Evolutionary conservation across 139 green algal species (phyloP).

Genomic region (Chlorella ohadii): DNA sequence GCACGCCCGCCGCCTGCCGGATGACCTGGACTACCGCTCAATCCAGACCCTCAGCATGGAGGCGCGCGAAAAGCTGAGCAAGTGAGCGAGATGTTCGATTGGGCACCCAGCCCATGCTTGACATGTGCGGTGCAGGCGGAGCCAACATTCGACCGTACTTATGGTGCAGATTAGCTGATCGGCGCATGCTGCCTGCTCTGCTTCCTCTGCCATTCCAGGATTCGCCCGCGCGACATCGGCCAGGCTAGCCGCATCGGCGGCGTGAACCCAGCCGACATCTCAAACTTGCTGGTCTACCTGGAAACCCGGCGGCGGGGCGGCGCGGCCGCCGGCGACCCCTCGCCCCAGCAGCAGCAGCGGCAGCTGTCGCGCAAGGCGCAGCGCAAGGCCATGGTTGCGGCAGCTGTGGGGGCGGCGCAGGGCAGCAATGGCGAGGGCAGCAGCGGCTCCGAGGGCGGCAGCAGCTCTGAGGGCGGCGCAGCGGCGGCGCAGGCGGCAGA

Average conservation of each 20-base stretch:
- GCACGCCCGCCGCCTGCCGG: constrained; percentile 64
- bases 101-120: no score
- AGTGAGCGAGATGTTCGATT: constrained; percentile 23
- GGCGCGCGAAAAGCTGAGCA: constrained; percentile 90
- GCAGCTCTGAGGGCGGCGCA: no score
- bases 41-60: constrained; percentile 88
- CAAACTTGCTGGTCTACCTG: constrained; percentile 89
- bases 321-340: neutral
- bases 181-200: no score
- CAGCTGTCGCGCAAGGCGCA: constrained; percentile 32
- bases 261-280: constrained; percentile 96
- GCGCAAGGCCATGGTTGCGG: constrained; percentile 23
- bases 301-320: constrained; percentile 63
- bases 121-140: no score
- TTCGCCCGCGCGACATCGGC: constrained; percentile 85
- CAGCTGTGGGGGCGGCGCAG: neutral
- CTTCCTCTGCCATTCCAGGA: no score
- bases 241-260: constrained; percentile 93
- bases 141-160: no score
- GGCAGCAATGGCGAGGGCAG: neutral
- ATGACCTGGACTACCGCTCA: constrained; percentile 80
- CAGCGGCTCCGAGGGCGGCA: neutral
- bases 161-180: no score
- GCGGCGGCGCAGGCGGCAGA: neutral
- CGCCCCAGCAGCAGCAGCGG: neutral